Evolutionary conservation across 768 basidiomycete species (phyloP).

Genomic region (Postia placenta): DNA sequence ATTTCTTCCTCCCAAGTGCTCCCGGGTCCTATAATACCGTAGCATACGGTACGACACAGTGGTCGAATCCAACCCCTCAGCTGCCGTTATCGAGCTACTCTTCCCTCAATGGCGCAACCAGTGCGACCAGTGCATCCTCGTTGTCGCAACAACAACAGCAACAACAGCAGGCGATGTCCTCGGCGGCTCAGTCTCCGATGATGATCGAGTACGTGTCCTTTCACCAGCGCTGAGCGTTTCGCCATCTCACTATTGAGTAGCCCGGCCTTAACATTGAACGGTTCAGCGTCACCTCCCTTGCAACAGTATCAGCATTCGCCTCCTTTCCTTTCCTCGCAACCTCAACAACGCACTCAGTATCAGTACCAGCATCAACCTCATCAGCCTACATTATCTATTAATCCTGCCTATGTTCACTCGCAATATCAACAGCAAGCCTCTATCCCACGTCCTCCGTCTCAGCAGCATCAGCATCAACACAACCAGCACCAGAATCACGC

Average conservation of each 20-base stretch:
- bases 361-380: constrained; percentile 34
- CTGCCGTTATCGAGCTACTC: constrained; percentile 71
- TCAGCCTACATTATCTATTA: constrained; percentile 35
- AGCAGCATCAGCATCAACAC: constrained; percentile 26
- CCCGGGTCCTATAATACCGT: constrained; percentile 46
- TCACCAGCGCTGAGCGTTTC: neutral
- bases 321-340: constrained; percentile 27
- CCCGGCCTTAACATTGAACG: constrained; percentile 54
- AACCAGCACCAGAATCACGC: constrained; percentile 27
- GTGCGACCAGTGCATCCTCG: constrained; percentile 30
- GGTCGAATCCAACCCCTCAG: constrained; percentile 32
- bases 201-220: constrained; percentile 69
- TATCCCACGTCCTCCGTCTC: constrained; percentile 20
- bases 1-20: constrained; percentile 35
- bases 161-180: constrained; percentile 18
- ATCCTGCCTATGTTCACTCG: constrained; percentile 26
- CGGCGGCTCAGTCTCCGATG: constrained; percentile 33
- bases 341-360: constrained; percentile 29
- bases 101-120: constrained; percentile 71
- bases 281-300: constrained; percentile 34
- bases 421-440: constrained; percentile 27
- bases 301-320: constrained; percentile 39
- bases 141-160: constrained; percentile 15
- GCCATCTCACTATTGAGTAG: constrained; percentile 27
- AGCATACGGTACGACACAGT: constrained; percentile 45